Conservation (phyloP, 1,284 basidiomycete species). For the Cryptococcus wingfieldii region DNA sequence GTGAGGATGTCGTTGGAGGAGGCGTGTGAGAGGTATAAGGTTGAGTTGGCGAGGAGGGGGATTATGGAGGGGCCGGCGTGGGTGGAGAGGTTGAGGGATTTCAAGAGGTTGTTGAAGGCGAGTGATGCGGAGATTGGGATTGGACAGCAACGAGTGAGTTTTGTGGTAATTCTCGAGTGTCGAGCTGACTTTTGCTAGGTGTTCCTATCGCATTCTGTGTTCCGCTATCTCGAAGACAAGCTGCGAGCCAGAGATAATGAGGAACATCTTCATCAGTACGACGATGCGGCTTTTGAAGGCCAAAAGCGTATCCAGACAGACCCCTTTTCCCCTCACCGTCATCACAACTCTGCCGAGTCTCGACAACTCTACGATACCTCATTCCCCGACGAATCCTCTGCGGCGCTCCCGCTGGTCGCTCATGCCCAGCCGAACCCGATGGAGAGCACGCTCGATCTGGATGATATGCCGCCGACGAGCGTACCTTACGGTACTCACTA, state of each 20-base stretch:
- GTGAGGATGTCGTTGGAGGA: conserved; percentile 83
- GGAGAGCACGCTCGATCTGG: conserved; percentile 57
- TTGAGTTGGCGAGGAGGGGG: conserved; percentile 51
- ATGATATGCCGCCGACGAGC: conserved; percentile 58
- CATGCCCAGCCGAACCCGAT: conserved; percentile 70
- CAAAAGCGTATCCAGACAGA: conserved; percentile 65
- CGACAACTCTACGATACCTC: conserved; percentile 50
- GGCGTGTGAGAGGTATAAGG: conserved; percentile 76
- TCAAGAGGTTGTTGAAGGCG: conserved; percentile 62
- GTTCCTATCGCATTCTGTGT: conserved; percentile 80
- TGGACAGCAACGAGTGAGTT: conserved; percentile 70
- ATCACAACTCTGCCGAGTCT: conserved; percentile 52
- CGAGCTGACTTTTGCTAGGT: conserved; percentile 55
- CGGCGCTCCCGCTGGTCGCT: conserved; percentile 63
- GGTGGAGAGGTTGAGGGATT: conserved; percentile 45
- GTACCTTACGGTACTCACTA: conserved; percentile 63
- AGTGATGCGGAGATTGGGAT: conserved; percentile 69
- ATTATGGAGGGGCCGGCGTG: conserved; percentile 46
- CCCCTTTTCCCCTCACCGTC: conserved; percentile 63
- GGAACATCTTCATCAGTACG: conserved; percentile 69
- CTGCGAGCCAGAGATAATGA: conserved; percentile 77
- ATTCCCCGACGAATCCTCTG: conserved; percentile 40
- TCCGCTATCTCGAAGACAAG: conserved; percentile 85
- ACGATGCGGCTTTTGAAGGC: conserved; percentile 49
- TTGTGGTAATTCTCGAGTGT: neutral